Conservation (phyloP, 1,284 basidiomycete species). For the Ustilago loliicola region DNA sequence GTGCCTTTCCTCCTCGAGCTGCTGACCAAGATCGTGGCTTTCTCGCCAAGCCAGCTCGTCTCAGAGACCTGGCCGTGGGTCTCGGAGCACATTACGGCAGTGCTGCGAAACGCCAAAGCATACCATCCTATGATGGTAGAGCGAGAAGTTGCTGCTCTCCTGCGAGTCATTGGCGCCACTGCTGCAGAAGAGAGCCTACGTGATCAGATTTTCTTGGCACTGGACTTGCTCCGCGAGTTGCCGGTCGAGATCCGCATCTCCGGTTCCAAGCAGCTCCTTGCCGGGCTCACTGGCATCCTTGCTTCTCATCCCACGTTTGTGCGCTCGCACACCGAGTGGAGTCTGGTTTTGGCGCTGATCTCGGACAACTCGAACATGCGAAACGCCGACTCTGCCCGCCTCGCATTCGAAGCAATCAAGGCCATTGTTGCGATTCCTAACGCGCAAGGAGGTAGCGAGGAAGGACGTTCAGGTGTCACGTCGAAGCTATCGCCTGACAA, state of each 20-base stretch:
- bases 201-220: slow-evolving; percentile 92
- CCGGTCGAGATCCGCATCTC: slow-evolving; percentile 83
- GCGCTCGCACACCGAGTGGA: slow-evolving; percentile 84
- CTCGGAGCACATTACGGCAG: slow-evolving; percentile 87
- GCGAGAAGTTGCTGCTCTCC: slow-evolving; percentile 82
- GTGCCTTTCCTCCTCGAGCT: slow-evolving; percentile 93
- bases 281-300: slow-evolving; percentile 84
- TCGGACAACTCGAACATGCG: slow-evolving; percentile 79
- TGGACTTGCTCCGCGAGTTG: slow-evolving; percentile 87
- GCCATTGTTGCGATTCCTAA: slow-evolving; percentile 70
- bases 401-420: slow-evolving; percentile 77
- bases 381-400: slow-evolving; percentile 87
- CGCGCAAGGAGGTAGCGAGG: not conserved
- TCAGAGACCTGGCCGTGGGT: slow-evolving; percentile 91
- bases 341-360: slow-evolving; percentile 89
- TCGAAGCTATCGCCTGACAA: slow-evolving; percentile 79
- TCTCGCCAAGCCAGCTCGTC: slow-evolving; percentile 78
- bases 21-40: slow-evolving; percentile 84
- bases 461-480: slow-evolving; percentile 72
- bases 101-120: slow-evolving; percentile 82
- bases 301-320: slow-evolving; percentile 77
- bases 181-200: slow-evolving; percentile 73
- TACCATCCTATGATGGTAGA: slow-evolving; percentile 93
- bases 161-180: slow-evolving; percentile 49
- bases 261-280: slow-evolving; percentile 89